These are phyloP conservation scores for Helichrysum umbraculigerum DNA, from an alignment of 129 eudicot genomes.

Conservation along the genomic window DNA sequence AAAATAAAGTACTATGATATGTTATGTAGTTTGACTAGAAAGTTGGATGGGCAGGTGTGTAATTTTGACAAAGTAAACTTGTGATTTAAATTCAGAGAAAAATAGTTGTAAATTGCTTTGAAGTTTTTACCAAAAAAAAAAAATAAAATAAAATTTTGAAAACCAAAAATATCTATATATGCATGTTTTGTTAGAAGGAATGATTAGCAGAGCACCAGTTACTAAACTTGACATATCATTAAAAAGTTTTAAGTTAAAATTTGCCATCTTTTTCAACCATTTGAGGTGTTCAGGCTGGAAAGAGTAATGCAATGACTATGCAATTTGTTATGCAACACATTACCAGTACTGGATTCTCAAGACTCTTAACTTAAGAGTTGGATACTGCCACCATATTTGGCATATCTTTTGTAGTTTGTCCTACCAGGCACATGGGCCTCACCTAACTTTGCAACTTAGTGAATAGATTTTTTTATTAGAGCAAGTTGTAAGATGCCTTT, in stretches of 20 bases:
- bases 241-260: background rate
- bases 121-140: background rate
- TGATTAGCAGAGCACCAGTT: background rate
- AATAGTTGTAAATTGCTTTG: too few species aligned
- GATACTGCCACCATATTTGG: conserved; percentile 7
- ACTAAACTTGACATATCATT: background rate
- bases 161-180: too few species aligned
- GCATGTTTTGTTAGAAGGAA: background rate
- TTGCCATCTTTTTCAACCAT: background rate
- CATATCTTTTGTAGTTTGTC: conserved; percentile 13
- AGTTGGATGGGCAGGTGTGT: background rate
- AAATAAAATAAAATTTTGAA: too few species aligned
- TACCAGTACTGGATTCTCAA: background rate
- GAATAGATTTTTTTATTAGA: background rate
- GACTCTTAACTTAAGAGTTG: conserved; percentile 5
- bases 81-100: too few species aligned
- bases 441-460: conserved; percentile 25
- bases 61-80: too few species aligned
- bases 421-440: conserved; percentile 22
- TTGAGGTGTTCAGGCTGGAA: background rate
- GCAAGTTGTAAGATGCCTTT: conserved; percentile 18
- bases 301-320: background rate
- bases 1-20: too few species aligned
- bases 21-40: background rate
- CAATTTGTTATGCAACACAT: background rate